Base-by-base conservation (phyloP, 371 early-diverging fungal species). In the Rhizomucor pusillus region DNA sequence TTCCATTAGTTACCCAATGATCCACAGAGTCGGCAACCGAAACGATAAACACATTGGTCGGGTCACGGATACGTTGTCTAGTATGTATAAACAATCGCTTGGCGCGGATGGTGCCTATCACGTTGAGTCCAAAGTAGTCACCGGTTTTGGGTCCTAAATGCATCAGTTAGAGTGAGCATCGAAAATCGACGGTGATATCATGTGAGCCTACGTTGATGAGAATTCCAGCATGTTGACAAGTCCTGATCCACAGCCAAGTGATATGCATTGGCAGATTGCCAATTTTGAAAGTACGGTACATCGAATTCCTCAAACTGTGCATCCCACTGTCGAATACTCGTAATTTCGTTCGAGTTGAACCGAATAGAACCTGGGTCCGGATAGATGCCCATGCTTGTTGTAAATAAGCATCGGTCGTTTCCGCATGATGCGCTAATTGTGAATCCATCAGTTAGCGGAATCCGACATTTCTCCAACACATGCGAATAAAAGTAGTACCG, bases 321-420 rank as follows among this genome's bases (percentile, higher is more conserved):
- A 34, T 73, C 73, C 51, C 69, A 71, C 24, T 73, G 65, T 7
- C 57, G 67, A 40, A 79, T 66, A n/a, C 65, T 72, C 25, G 69
- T 59, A 6, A 77, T 61, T 16, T 67, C 62, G 0, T 60, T 52
- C 20, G 65, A 62, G 18, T 18, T 53, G 51, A 67, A 76, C 59
- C 9, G 50, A 1, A 67, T 63, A 10, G 35, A 47, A 16, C 16
- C 36, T 11, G 33, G 35, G 18, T 41, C 37, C 1, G 82, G 78
- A 56, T 81, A 78, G 6, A 73, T 71, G 16, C 75, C 69, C 25
- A 83, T 66, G 44, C 66, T 82, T 23, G 82, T 83, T 25, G 65
- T 65, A 48, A 85, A 85, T 44, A 85, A 59, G 45, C 85, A 85
- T 51, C 67, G 70, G 56, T 85, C 85, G 52, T 85, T 83, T 33